These are phyloP conservation scores for Rhexocercosporidium sp. DNA, from an alignment of 2,329 filamentous ascomycete species.

Conservation along the genomic window DNA sequence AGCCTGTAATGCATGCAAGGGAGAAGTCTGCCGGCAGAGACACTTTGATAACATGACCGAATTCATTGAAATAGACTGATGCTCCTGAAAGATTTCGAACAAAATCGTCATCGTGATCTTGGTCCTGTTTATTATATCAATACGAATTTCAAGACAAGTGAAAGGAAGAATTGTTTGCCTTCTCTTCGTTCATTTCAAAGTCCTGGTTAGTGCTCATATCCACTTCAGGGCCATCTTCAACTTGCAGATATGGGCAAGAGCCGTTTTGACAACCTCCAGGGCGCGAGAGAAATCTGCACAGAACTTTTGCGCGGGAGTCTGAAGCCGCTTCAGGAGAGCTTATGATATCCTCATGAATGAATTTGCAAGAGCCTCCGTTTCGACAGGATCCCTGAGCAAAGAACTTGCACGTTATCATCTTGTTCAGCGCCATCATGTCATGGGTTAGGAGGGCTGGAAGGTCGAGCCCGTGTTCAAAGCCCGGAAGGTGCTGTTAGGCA, in stretches of 20 bases:
- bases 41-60: slow-evolving; percentile 36
- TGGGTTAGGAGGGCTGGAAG: no score
- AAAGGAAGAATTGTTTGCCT: slow-evolving; percentile 17
- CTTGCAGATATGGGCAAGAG: slow-evolving; percentile 22
- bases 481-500: no score
- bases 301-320: slow-evolving; percentile 23
- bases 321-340: slow-evolving; percentile 10
- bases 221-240: not conserved
- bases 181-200: slow-evolving; percentile 18
- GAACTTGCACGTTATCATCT: slow-evolving; percentile 29
- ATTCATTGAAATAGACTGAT: slow-evolving; percentile 31
- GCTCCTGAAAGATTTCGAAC: slow-evolving; percentile 35
- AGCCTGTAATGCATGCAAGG: slow-evolving; percentile 31
- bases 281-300: slow-evolving; percentile 19
- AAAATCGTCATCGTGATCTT: slow-evolving; percentile 29
- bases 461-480: no score
- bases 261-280: slow-evolving; percentile 20
- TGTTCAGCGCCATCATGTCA: not conserved
- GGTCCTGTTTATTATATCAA: slow-evolving; percentile 28
- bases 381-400: slow-evolving; percentile 29
- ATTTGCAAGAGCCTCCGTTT: slow-evolving; percentile 27
- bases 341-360: slow-evolving; percentile 22
- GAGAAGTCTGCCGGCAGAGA: slow-evolving; percentile 38
- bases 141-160: slow-evolving; percentile 11
- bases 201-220: slow-evolving; percentile 9